phyloP scores from a whole-genome alignment of 148 eudicot species.

The Beta vulgaris region DNA sequence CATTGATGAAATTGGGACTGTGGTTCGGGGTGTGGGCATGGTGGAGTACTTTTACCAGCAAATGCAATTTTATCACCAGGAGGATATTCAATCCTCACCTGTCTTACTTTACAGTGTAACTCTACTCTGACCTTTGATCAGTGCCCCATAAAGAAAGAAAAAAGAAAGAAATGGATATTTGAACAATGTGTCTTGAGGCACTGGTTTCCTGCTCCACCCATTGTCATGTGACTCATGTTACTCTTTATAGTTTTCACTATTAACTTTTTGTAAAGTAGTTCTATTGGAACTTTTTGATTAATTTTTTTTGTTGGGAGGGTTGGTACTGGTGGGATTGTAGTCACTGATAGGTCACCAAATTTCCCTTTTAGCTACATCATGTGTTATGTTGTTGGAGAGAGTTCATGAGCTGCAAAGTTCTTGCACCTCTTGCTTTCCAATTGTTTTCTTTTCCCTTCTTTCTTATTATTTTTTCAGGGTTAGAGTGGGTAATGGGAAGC shows the following conservation, averaged over 20 bases:
- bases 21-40: neutral
- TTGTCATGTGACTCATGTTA: neutral
- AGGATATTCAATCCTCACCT: neutral
- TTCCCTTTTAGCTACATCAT: neutral
- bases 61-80: neutral
- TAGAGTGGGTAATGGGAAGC: neutral
- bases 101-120: neutral
- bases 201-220: neutral
- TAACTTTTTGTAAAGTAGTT: neutral
- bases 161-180: neutral
- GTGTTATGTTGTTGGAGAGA: neutral
- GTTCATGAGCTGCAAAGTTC: neutral
- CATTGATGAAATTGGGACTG: neutral
- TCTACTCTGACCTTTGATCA: neutral
- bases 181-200: neutral
- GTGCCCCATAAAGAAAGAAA: neutral
- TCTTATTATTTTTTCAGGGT: too few relatives aligned
- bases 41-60: neutral
- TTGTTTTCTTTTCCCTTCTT: too few relatives aligned
- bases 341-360: neutral
- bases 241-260: neutral
- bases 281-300: neutral
- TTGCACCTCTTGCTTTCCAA: neutral
- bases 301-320: neutral
- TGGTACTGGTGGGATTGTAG: neutral